These are phyloP conservation scores for Talaromyces rugulosus DNA, from an alignment of 2,329 filamentous ascomycete genomes.

Conservation along the genomic window DNA sequence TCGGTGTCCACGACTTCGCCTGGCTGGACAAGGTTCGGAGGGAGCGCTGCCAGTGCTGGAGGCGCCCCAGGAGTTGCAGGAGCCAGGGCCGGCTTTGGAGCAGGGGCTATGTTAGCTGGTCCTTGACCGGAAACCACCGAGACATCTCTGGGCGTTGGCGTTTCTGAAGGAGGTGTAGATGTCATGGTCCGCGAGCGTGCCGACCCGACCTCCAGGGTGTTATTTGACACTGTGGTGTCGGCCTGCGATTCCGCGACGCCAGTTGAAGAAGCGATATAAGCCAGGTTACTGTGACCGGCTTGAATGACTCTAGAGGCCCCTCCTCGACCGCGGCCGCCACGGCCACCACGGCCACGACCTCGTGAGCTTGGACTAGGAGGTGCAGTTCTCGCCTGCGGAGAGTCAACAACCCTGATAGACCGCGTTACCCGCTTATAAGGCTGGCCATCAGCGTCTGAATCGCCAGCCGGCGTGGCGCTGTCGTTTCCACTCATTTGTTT, in stretches of 20 bases:
- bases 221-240: background rate
- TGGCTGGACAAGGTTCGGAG: constrained; percentile 9
- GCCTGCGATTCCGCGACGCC: background rate
- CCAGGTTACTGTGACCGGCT: background rate
- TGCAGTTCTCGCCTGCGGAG: constrained; percentile 16
- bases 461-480: constrained; percentile 20
- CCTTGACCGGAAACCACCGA: background rate
- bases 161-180: constrained; percentile 5
- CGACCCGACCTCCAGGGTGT: background rate
- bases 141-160: background rate
- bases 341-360: constrained; percentile 6
- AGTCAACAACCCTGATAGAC: constrained; percentile 22
- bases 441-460: constrained; percentile 26
- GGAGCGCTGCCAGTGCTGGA: constrained; percentile 15
- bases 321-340: constrained; percentile 6
- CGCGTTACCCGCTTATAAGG: constrained; percentile 30
- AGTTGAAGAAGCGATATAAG: background rate
- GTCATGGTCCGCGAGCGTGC: constrained; percentile 6
- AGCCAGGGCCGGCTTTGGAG: constrained; percentile 7
- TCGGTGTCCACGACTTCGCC: constrained; percentile 22
- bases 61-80: constrained; percentile 10
- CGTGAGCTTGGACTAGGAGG: constrained; percentile 13
- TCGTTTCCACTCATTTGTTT: constrained; percentile 21
- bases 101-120: constrained; percentile 6
- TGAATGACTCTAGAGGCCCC: background rate